Base-by-base conservation (phyloP, 805 yeast species). In the Candida namnaoensis region DNA sequence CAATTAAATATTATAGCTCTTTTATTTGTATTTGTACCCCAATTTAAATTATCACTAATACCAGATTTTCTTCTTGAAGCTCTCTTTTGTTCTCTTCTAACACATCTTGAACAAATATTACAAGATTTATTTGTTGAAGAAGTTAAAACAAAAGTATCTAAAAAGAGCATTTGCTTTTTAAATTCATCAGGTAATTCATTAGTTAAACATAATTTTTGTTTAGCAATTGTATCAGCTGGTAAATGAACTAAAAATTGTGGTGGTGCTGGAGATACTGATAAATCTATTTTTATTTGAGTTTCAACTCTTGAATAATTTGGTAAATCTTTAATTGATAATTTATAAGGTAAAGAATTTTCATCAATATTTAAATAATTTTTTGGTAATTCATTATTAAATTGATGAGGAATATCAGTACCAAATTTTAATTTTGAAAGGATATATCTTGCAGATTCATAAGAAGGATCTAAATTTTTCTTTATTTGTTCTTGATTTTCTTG, bases 1-100 rank as follows among this genome's bases (percentile, higher is more conserved):
- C 95, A 86, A 64, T 93, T 91, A 69, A 90, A 87, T 33, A 91
- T 83, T 38, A 91, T 75, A 2, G 96, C 95, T 46, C 95, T 77
- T 54, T 88, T 82, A 46, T 79, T 76, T 57, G 78, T 72, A 37
- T 73, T 72, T 39, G 84, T 80, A 52, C 83, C 74, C 80, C 97
- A 88, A 66, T 86, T 81, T 39, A 78, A 64, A 41, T 80, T 81
- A 51, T 83, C 91, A 41, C 79, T 72, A 36, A 78, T 74, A n/a
- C 87, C 87, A 5, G 80, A 74, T 63, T 93, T 91, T 58, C 95
- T 78, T 60, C 99, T 77, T 32, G 91, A 81, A 1, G 98, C 98
- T 52, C 99, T 74, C 62, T 93, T 88, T 54, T 88, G 82, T 58
- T 91, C 99, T 55, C 99, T 74, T 61, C 88, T 83, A 55, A 90